Conservation (phyloP, 179 eudicot species). For the Vitellaria paradoxa region DNA sequence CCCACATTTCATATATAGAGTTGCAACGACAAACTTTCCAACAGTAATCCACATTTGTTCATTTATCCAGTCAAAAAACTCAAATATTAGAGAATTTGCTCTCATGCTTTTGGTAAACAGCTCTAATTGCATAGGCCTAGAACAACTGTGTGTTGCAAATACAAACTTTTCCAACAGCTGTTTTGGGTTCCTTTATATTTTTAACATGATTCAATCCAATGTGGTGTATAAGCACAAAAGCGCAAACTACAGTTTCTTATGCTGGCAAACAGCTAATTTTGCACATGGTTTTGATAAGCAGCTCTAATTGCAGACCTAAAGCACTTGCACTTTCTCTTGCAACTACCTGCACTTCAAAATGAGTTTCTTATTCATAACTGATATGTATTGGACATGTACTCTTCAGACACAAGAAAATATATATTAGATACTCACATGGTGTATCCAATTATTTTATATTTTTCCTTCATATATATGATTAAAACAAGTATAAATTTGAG, state of each 20-base stretch:
- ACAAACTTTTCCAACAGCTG: background rate
- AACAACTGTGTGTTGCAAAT: background rate
- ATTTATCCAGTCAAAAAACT: background rate
- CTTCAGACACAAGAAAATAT: too few species aligned
- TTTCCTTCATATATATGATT: too few species aligned
- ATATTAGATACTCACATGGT: too few species aligned
- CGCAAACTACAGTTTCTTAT: too few species aligned
- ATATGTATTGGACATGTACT: too few species aligned
- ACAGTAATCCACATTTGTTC: background rate
- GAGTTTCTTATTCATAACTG: too few species aligned
- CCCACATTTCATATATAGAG: background rate
- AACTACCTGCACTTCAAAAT: too few species aligned
- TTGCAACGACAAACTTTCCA: background rate
- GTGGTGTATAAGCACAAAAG: background rate
- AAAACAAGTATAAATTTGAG: too few species aligned
- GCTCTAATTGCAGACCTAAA: background rate
- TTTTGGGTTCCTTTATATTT: background rate
- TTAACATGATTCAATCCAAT: background rate
- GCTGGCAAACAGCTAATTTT: too few species aligned
- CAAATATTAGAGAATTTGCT: background rate
- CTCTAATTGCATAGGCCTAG: background rate
- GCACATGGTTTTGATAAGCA: background rate
- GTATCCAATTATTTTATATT: too few species aligned
- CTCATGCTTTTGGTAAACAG: background rate
- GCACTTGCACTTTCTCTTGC: background rate